Conservation (phyloP, 352 stramenopile species). For the Pythium guiyangense region DNA sequence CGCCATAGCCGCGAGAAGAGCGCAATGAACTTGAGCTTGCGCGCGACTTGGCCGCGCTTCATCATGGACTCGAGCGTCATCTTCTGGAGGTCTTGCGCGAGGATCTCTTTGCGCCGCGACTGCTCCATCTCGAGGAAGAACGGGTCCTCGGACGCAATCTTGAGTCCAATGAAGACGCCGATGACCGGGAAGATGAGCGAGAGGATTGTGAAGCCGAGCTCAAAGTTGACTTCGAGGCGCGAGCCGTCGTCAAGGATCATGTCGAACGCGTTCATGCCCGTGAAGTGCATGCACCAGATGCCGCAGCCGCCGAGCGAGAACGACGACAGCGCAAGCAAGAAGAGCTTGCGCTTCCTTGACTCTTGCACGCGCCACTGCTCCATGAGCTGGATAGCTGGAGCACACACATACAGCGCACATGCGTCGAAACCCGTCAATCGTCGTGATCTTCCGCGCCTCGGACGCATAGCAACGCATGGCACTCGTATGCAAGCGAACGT, state of each 20-base stretch:
- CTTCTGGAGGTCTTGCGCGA: conserved; percentile 30
- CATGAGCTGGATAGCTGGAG: conserved; percentile 65
- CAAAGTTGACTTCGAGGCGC: conserved; percentile 41
- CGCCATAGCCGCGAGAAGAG: conserved; percentile 53
- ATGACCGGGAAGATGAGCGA: conserved; percentile 50
- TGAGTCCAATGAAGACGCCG: conserved; percentile 52
- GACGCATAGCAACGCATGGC: background rate
- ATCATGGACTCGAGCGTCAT: conserved; percentile 40
- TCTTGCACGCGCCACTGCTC: conserved; percentile 59
- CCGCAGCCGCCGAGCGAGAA: conserved; percentile 49
- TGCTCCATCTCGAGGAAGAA: conserved; percentile 65
- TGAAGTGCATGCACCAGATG: conserved; percentile 78
- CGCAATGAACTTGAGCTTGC: conserved; percentile 50
- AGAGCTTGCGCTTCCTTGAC: conserved; percentile 22
- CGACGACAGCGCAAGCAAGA: conserved; percentile 35
- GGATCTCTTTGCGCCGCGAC: conserved; percentile 25
- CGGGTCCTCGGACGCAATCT: conserved; percentile 46
- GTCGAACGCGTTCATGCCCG: conserved; percentile 54
- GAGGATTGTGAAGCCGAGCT: conserved; percentile 44
- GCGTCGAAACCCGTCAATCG: background rate
- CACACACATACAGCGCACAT: background rate
- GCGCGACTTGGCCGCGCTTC: conserved; percentile 38
- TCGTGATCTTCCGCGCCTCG: background rate
- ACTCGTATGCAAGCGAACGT: conserved; percentile 9
- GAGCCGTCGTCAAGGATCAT: conserved; percentile 29